Evolutionary conservation across 108 stramenopile species (phyloP), one percentile per base, ranked within the genome.

Genomic region (Stephanodiscus triporus): DNA sequence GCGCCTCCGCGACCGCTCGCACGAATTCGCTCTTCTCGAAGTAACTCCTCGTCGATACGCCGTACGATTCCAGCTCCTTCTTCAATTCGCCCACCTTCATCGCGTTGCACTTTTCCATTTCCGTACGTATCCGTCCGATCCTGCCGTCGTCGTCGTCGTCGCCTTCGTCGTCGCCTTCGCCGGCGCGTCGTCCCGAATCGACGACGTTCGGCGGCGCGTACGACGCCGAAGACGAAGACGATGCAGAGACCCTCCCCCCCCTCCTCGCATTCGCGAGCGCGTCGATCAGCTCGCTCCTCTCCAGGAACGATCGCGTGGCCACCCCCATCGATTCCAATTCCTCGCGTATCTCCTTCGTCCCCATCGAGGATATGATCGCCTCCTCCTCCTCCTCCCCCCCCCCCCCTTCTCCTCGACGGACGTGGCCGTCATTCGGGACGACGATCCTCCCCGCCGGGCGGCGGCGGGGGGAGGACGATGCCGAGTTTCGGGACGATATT

Each of bases 11-110:
- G 11, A 87, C 82, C 20, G 92, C 92, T 14, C 81, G 65, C 11
- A 91, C 88, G 76, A 93, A 93, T 70, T 93, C 92, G 20, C 79
- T 73, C 65, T 93, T 93, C 66, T 85, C 84, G 53, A 85, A 85
- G 45, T 60, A 85, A 9, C 62, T 58, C 40, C 78, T 81, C 37
- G 81, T 82, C 8, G 77, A 78, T 47, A 85, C 23, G 9, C 81
- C 84, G 63, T 73, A 73, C 4, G 72, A 78, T 66, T 85, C 70
- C 68, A 85, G 23, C 29, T 85, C 84, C 27, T 76, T 76, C 51
- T 82, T 81, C 45, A 85, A 45, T 43, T 85, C 84, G 8, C 62
- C 62, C 9, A 78, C 80, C 64, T 78, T 82, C 66, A 85, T 67
- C 23, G 49, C 56, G 30, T 78, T 76, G 54, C 83, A 82, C 19